Evolutionary conservation across 2,329 filamentous ascomycete genomes (phyloP), one percentile per base, ranked within the genome.

Genomic region (Fusarium miscanthi): DNA sequence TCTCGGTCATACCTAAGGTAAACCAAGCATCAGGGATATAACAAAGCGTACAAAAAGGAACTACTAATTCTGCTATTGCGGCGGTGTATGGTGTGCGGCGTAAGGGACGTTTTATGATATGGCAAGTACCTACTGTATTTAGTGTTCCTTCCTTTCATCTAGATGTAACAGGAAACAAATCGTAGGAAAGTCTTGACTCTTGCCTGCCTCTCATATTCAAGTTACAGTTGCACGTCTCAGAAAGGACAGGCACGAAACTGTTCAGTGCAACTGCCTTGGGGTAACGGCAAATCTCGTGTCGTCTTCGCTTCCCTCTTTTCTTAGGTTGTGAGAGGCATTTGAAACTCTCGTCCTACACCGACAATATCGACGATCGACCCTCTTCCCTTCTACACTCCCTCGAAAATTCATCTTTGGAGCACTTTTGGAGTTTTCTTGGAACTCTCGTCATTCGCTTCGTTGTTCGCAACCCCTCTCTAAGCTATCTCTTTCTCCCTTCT

Each of bases 391-490:
- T 41, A 31, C 56, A 21, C 33, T 49, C 41, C 37, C 57, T 58
- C 65, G 35, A 58, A 56, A 62, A 30, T 25, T 14, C 49, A 25
- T 30, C 45, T 56, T 60, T 72, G 59, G 45, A 42, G 54, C 60
- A 45, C 53, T 74, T 74, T 74, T 74, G 72, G 71, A 58, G 60
- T 59, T 52, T 74, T 74, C 63, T 74, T 74, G 71, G 71, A 66
- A 62, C 71, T 66, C 51, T 53, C 61, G 13, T 64, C 60, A 33
- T 65, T 65, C 49, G 21, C 35, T 62, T 56, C 40, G 38, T 51
- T 63, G 49, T 35, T 33, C 48, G 41, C 43, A 41, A 40, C 68
- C 59, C 21, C 17, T 54, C 23, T 25, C 37, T 52, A 21, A 43
- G 8, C 30, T 57, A 42, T 30, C 48, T 38, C 25, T 49, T 67